Evolutionary conservation across 441 rosid genomes (phyloP), one percentile per base, ranked within the genome.

Genomic region (Gossypium gossypioides): DNA sequence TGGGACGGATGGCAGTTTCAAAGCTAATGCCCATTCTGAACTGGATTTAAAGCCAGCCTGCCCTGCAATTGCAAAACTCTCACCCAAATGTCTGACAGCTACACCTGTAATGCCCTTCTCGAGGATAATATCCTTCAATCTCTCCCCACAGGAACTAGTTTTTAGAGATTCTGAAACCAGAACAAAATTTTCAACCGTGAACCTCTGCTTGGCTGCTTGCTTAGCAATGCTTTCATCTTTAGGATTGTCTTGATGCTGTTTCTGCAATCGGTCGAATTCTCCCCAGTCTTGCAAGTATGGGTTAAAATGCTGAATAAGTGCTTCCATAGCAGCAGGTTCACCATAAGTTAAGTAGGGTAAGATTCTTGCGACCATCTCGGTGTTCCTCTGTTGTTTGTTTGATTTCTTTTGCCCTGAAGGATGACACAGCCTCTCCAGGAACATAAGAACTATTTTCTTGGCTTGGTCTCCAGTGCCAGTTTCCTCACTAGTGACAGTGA

Each of bases 311-410:
- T 91, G 90, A 81, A 94, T 86, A 37, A 96, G 96, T 55, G 97
- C 97, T 83, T 91, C 98, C 99, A 94, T 96, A 6, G 99, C 99
- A 79, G 96, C 97, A 78, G 99, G 93, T 84, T 96, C 99, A 81
- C 99, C 99, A 80, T 96, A 96, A 65, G 99, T 96, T 79, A 96
- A 85, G 81, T 92, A 94, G 3, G 99, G 99, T 83, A 96, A 87
- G 77, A 96, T 96, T 85, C 99, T 89, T 42, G 99, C 99, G 68
- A 96, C 99, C 99, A 94, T 96, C 84, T 94, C 99, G 13, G 99
- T 90, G 86, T 96, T 94, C 85, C 99, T 89, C 82, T 92, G 99
- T 76, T 94, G 99, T 77, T 96, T 96, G 84, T 88, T 96, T 25
- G 99, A 96, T 81, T 94, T 94, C 80, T 92, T 94, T 72, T 84